Evolutionary conservation across 139 green algal genomes (phyloP).

Genomic region (Chlorella sorokiniana): DNA sequence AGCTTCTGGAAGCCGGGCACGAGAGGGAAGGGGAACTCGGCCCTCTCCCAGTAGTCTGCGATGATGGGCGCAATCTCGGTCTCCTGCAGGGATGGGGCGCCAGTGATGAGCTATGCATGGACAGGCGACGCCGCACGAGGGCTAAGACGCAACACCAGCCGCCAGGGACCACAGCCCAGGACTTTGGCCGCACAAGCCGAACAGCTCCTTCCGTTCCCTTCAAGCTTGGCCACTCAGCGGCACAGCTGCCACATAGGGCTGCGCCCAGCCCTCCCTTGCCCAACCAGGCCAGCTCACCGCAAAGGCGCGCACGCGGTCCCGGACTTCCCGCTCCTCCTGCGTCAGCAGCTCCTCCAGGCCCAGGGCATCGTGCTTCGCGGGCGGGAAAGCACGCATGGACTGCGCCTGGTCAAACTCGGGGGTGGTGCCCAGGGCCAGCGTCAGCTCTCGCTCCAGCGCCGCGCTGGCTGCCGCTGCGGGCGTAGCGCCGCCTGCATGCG

Average conservation of each 20-base stretch:
- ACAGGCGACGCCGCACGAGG: background rate
- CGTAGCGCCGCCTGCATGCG: background rate
- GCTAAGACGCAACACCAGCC: no score
- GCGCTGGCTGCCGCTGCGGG: background rate
- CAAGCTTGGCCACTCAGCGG: no score
- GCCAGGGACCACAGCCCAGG: no score
- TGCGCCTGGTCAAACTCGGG: slow-evolving; percentile 37
- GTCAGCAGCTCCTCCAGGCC: slow-evolving; percentile 75
- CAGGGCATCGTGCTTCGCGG: slow-evolving; percentile 70
- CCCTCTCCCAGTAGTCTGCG: slow-evolving; percentile 86
- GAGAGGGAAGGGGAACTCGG: slow-evolving; percentile 86
- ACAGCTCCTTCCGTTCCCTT: no score
- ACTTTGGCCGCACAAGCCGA: no score
- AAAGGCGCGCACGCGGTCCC: slow-evolving; percentile 67
- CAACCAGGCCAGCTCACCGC: slow-evolving; percentile 63
- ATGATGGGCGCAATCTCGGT: slow-evolving; percentile 88
- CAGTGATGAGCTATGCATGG: background rate
- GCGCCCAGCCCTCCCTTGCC: no score
- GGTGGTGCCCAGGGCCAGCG: slow-evolving; percentile 20
- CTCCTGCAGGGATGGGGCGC: slow-evolving; percentile 56
- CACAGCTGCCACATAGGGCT: background rate
- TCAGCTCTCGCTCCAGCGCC: slow-evolving; percentile 24
- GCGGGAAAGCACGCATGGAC: slow-evolving; percentile 72
- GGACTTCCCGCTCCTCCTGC: slow-evolving; percentile 65
- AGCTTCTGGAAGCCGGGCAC: slow-evolving; percentile 70